These are phyloP conservation scores for Theileria luwenshuni DNA, from an alignment of 169 alveolate species.

Conservation along the genomic window DNA sequence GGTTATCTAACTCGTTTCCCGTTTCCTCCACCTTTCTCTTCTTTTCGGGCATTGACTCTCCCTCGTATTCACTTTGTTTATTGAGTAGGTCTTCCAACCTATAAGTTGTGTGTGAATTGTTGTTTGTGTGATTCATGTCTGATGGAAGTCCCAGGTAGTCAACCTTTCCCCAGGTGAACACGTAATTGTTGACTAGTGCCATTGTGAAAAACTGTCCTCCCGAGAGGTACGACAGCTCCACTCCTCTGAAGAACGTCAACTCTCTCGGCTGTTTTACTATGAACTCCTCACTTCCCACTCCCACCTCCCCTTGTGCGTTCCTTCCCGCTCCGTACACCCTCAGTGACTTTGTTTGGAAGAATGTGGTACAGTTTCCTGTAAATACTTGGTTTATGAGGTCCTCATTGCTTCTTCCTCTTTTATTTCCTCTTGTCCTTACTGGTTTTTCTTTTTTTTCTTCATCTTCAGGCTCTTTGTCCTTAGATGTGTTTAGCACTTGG, in stretches of 20 bases:
- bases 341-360: slow-evolving; percentile 68
- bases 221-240: slow-evolving; percentile 65
- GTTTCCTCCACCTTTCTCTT: slow-evolving; percentile 4
- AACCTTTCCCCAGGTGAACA: slow-evolving; percentile 81
- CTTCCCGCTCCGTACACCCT: slow-evolving; percentile 82
- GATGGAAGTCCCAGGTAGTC: slow-evolving; percentile 39
- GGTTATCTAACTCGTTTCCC: not conserved
- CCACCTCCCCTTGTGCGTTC: slow-evolving; percentile 83
- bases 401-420: slow-evolving; percentile 54
- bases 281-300: slow-evolving; percentile 68
- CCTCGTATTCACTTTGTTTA: not conserved
- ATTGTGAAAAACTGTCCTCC: slow-evolving; percentile 87
- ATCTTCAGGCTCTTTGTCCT: not conserved
- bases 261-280: slow-evolving; percentile 57
- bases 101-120: not conserved
- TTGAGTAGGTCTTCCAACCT: not conserved
- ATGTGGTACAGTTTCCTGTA: slow-evolving; percentile 83
- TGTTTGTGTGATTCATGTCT: slow-evolving; percentile 1
- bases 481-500: not conserved
- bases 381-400: slow-evolving; percentile 63
- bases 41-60: not conserved
- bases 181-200: slow-evolving; percentile 72
- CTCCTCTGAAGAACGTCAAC: slow-evolving; percentile 59
- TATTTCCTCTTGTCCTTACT: slow-evolving; percentile 38
- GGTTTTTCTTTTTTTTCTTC: not conserved